Evolutionary conservation across 352 stramenopile species (phyloP), one percentile per base, ranked within the genome.

Genomic region (Phytophthora tubulina): DNA sequence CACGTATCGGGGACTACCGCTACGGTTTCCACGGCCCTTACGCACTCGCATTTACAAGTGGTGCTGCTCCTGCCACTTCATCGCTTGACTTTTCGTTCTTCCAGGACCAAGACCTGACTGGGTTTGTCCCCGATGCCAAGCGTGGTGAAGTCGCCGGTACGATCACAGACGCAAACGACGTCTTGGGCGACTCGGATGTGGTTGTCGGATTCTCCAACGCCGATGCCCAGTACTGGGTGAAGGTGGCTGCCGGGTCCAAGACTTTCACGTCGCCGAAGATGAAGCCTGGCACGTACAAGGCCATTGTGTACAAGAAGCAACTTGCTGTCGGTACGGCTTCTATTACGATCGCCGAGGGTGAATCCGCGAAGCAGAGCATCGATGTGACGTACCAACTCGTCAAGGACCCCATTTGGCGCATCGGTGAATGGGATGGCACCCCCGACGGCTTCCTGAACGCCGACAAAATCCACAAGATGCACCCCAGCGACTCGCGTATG

Each of bases 1-100:
- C 80, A 8, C 78, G 76, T 48, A 88, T 73, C 2, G 80, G 86
- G 17, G 76, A 81, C 48, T 88, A 88, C 61, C 80, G 80, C 44
- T 85, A 79, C 55, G 80, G 80, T 17, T 86, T 88, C 58, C 73
- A 88, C 66, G 80, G 80, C 1, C 80, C 80, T 3, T 88, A 84
- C 59, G 73, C 80, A 5, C 61, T 88, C 9, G 73, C 75, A 33
- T 63, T 88, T 54, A 88, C 78, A 0, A 76, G 70, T n/a, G 76
- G 78, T 10, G 56, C 68, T 0, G 68, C 73, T 11, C 78, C 78
- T 0, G 17, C 59, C 8, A 55, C 76, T 5, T 64, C 59, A 0
- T 73, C 61, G 0, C 70, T 73, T 0, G 57, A 86, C 56, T 88
- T 88, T 44, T 59, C 14, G 3, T 88, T 86, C 56, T 86, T 86